A percentile compares a stretch with the other conserved stretches of the same genome.
Conservation (phyloP, 2,329 filamentous ascomycete genomes). For the Hymenoscyphus fructigenus region DNA sequence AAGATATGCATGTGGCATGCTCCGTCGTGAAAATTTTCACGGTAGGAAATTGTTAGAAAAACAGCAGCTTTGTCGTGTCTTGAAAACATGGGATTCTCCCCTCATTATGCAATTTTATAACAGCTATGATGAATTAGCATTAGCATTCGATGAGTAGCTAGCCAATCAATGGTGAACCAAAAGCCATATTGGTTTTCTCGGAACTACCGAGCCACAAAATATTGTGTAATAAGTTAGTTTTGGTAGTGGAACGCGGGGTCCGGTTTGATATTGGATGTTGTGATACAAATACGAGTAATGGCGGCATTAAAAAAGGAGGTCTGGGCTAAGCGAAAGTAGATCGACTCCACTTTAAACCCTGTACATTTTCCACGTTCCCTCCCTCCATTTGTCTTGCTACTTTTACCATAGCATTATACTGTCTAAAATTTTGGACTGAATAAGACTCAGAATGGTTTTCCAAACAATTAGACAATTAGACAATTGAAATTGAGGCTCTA, state of each 20-base stretch:
- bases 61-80: background rate
- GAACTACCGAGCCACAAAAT: background rate
- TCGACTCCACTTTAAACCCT: background rate
- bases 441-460: too few species aligned
- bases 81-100: background rate
- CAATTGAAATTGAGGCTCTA: too few species aligned
- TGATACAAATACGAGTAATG: background rate
- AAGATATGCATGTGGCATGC: slow-evolving; percentile 47
- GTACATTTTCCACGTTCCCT: background rate
- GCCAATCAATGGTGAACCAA: background rate
- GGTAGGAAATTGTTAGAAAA: background rate
- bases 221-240: too few species aligned
- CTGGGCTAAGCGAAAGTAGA: background rate
- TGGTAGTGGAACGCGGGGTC: background rate
- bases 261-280: background rate
- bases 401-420: too few species aligned
- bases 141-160: background rate
- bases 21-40: background rate
- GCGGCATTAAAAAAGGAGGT: background rate
- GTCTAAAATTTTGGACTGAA: too few species aligned
- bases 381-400: background rate
- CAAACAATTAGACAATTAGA: too few species aligned
- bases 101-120: background rate
- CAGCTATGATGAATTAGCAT: background rate
- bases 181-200: background rate